Evolutionary conservation across 441 rosid genomes (phyloP).

Genomic region (Corymbia calophylla): DNA sequence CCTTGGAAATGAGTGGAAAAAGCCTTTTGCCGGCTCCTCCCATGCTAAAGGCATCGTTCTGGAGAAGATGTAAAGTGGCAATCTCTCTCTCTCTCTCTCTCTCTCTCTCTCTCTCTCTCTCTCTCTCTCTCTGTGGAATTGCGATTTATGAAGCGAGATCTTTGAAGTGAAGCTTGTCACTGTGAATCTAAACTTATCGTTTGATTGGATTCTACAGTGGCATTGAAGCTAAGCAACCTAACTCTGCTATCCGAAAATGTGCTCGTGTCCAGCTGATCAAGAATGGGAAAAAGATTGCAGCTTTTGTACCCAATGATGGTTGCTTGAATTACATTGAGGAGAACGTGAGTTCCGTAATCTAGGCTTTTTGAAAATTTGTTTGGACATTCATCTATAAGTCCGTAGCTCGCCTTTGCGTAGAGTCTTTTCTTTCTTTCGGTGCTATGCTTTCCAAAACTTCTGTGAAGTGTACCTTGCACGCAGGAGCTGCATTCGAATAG

Average conservation of each 20-base stretch:
- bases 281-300: conserved; percentile 6
- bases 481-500: neutral
- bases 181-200: neutral
- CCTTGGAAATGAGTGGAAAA: conserved; percentile 49
- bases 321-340: conserved; percentile 11
- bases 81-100: neutral
- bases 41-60: conserved; percentile 57
- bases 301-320: neutral
- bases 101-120: neutral
- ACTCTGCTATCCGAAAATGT: conserved; percentile 6
- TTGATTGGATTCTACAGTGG: neutral
- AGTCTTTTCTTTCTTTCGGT: neutral
- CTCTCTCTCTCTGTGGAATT: neutral
- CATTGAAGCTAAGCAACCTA: neutral
- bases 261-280: conserved; percentile 8
- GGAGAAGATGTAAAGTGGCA: conserved; percentile 33
- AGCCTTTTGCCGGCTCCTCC: conserved; percentile 54
- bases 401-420: neutral
- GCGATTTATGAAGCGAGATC: neutral
- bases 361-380: neutral
- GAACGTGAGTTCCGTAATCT: neutral
- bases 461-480: neutral
- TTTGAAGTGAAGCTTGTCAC: neutral
- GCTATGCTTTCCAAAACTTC: neutral
- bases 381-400: neutral